These are phyloP conservation scores for Ogataea pignaliae DNA, from an alignment of 805 yeast species.

Conservation along the genomic window DNA sequence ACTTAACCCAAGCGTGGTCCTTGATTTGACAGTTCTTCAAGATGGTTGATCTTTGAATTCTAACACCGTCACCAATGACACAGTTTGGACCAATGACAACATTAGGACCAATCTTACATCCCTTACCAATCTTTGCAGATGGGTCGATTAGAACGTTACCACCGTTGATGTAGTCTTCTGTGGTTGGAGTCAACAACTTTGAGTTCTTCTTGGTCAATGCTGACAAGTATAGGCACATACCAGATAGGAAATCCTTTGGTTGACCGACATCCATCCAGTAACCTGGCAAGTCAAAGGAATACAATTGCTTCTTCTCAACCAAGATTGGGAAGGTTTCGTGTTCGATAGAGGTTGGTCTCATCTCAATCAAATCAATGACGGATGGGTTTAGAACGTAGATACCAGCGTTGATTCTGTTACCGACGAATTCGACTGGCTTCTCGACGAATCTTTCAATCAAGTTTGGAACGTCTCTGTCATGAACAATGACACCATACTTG, in stretches of 20 bases:
- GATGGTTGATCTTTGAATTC: conserved; percentile 93
- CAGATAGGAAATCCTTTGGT: conserved; percentile 98
- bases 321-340: conserved; percentile 98
- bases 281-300: conserved; percentile 96
- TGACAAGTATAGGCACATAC: conserved; percentile 87
- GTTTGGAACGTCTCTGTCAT: conserved; percentile 91
- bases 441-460: conserved; percentile 98
- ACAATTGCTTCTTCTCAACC: conserved; percentile 83
- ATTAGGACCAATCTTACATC: conserved; percentile 96
- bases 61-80: conserved; percentile 95
- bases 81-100: conserved; percentile 97
- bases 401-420: conserved; percentile 99
- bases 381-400: conserved; percentile 96
- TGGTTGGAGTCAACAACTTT: conserved; percentile 52
- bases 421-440: conserved; percentile 98
- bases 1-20: conserved; percentile 97
- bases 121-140: conserved; percentile 86
- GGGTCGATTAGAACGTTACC: conserved; percentile 95
- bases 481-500: conserved; percentile 99
- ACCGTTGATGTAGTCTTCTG: conserved; percentile 73
- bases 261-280: conserved; percentile 99
- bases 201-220: conserved; percentile 81
- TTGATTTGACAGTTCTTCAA: conserved; percentile 86
- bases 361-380: conserved; percentile 92
- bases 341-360: conserved; percentile 98